Base-by-base conservation (phyloP, 2,329 filamentous ascomycete genomes). In the Aspergillus texensis region DNA sequence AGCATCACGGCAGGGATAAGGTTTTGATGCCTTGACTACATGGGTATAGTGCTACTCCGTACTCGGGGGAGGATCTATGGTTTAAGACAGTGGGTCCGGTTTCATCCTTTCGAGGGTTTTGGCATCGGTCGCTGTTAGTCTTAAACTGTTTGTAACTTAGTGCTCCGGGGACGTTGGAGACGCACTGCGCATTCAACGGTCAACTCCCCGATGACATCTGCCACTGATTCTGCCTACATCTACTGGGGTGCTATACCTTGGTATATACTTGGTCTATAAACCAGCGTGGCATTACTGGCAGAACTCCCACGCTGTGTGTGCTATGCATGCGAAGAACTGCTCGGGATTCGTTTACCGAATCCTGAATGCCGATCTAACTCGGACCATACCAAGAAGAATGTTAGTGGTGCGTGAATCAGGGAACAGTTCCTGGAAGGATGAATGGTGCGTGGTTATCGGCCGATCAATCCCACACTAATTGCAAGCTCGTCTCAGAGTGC, bases 401-500 rank as follows among this genome's bases (percentile, higher is more conserved):
- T n/a, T 24, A 39, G 32, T 26, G 30, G 52, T n/a, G 4, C 19
- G 4, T 32, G 12, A 54, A 54, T 54, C 52, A 24, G 21, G 30
- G 30, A 54, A 21, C 52, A 36, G 32, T 34, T 54, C 21, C 21
- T 24, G 14, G 16, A 12, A 55, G 52, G 52, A 55, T 55, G 52
- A 55, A 55, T 32, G 24, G 26, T 30, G 46, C 19, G 14, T 52
- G 26, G 46, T 5, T 26, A 41, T 55, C 52, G 32, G 52, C n/a
- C 52, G 52, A 55, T 39, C 34, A 6, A 55, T 39, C 48, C 34
- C 21, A 36, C 52, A 4, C 30, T 54, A 54, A 26, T 39, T 16
- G 52, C 32, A 26, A 41, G 52, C 21, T 39, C 4, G 52, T 55
- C 52, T 55, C 52, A 55, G 32, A 55, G n/a, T 55, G 52, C 52